Evolutionary conservation across 139 green algal genomes (phyloP).

Genomic region (Eudorina sp.): DNA sequence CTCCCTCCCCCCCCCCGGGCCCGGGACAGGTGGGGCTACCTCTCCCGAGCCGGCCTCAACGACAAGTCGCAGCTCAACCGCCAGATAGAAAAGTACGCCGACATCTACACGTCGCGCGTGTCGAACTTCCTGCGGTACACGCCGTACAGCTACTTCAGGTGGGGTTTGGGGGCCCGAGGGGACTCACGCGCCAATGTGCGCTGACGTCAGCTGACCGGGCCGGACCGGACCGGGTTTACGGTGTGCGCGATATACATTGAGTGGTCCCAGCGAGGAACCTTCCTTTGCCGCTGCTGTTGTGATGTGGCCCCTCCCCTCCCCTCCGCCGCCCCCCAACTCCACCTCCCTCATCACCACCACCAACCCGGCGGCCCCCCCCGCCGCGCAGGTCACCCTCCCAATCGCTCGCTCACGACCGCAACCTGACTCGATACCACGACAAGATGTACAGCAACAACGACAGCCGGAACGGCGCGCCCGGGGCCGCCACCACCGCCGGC

Average conservation of each 20-base stretch:
- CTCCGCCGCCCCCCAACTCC: background rate
- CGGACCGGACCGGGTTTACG: too few species aligned
- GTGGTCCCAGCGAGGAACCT: background rate
- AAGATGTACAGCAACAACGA: background rate
- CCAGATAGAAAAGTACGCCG: constrained; percentile 97
- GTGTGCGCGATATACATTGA: background rate
- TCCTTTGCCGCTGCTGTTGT: background rate
- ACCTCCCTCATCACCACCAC: background rate
- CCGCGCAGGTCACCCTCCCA: constrained; percentile 73
- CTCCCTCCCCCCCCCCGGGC: background rate
- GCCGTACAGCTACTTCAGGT: constrained; percentile 87
- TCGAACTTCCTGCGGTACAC: constrained; percentile 97
- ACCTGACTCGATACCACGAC: constrained; percentile 64
- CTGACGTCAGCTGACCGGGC: too few species aligned
- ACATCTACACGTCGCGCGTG: constrained; percentile 93
- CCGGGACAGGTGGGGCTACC: constrained; percentile 88
- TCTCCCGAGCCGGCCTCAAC: constrained; percentile 93
- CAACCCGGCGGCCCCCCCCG: background rate
- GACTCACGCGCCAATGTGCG: too few species aligned
- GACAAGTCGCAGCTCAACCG: constrained; percentile 94
- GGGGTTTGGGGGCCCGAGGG: background rate
- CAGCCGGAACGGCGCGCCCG: background rate
- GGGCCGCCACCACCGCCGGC: background rate
- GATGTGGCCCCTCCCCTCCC: background rate
- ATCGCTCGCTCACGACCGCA: constrained; percentile 83